These are phyloP conservation scores for Tuctoria greenei DNA, from an alignment of 176 grass and related monocot species.

Conservation along the genomic window DNA sequence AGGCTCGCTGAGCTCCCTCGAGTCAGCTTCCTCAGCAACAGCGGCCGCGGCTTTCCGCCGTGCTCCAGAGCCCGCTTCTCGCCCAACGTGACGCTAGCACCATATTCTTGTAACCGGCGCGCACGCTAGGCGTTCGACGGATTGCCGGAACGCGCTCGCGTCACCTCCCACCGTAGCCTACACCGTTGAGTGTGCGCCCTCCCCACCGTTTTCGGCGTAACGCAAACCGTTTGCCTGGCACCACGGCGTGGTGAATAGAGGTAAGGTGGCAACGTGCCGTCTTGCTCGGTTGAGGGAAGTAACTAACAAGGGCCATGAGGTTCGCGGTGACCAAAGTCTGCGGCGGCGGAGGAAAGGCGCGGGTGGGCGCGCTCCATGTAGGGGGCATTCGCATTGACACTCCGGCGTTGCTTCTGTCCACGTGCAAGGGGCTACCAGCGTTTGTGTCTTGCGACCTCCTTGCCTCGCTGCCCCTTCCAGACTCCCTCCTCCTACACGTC, in stretches of 20 bases:
- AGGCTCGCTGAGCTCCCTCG: background rate
- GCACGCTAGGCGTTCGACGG: slow-evolving; percentile 6
- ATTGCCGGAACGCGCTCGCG: background rate
- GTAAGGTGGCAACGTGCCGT: background rate
- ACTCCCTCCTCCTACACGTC: slow-evolving; percentile 78
- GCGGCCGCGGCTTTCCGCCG: background rate
- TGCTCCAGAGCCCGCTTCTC: background rate
- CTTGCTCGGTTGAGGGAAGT: background rate
- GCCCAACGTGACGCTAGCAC: background rate
- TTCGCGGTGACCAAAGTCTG: slow-evolving; percentile 44
- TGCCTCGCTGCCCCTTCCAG: slow-evolving; percentile 62
- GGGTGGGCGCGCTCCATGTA: slow-evolving; percentile 37
- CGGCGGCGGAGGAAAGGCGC: slow-evolving; percentile 36
- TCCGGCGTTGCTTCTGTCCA: slow-evolving; percentile 71
- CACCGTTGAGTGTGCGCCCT: background rate
- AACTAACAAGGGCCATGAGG: slow-evolving; percentile 17
- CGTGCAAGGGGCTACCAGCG: slow-evolving; percentile 67
- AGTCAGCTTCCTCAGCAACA: background rate
- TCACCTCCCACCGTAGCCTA: too few species aligned
- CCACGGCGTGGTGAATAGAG: background rate
- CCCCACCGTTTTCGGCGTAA: background rate
- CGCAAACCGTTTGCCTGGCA: background rate
- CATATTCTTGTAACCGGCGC: background rate
- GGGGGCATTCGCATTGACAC: slow-evolving; percentile 49
- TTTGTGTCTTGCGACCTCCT: slow-evolving; percentile 78